Base-by-base conservation (phyloP, 2,329 filamentous ascomycete genomes). In the Fusarium goolgardi region DNA sequence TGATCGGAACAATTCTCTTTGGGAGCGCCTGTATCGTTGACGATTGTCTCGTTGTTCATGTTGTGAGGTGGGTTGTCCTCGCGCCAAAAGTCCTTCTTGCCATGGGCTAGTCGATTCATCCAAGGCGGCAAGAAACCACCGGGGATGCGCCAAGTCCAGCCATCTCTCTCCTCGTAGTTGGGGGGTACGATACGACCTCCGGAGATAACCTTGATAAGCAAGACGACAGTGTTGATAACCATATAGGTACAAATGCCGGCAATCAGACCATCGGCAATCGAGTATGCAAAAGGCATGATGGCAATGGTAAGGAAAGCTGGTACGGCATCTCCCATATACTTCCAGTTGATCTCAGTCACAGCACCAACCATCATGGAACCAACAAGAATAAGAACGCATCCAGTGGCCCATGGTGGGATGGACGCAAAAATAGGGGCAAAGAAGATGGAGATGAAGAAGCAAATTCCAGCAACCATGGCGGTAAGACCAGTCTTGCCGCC, bases 361-460 rank as follows among this genome's bases (percentile, higher is more conserved):
- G 91, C 86, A 64, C 88, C 86, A 58, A 90, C 88, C 93, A 96
- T 96, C 85, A 96, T 90, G 21, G 90, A 89, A n/a, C 93, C 93
- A 55, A 97, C 92, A 39, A 97, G 88, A 71, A 97, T 85, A 27
- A 96, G 85, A n/a, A 94, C 94, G 76, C 91, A 94, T 47, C 93
- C 93, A 0, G 93, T 97, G 4, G 93, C 93, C 92, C 92, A 96
- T 0, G 93, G 90, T 6, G 93, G 93, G 59, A 96, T 96, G 0
- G 91, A 94, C 12, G 93, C 93, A 75, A 96, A 96, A 59, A 96
- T 95, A 0, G 93, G 93, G 0, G 93, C 93, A 76, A 96, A 96
- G 84, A 96, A 96, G 64, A 96, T 86, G 59, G 91, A 88, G 75
- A 96, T 88, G 81, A 97, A 91, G 83, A 97, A 97, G 80, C 91